Base-by-base conservation (phyloP, 176 grass and related monocot species). In the Miscanthus lutarioriparius region DNA sequence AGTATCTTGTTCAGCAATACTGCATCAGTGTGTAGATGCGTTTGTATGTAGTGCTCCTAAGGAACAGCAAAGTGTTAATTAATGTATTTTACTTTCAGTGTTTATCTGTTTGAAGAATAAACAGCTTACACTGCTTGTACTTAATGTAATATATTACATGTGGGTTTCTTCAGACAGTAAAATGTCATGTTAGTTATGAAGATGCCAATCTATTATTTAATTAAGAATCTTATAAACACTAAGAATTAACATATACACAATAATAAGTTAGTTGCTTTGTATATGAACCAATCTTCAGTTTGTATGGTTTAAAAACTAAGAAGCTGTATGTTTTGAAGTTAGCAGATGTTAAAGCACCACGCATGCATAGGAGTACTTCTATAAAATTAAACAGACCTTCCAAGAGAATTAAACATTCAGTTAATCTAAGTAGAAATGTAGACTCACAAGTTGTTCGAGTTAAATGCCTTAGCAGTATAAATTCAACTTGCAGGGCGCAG, bases 401-500 rank as follows among this genome's bases (percentile, higher is more conserved):
- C 12, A 70, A 25, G 10, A 38, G 39, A 80, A 75, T 30, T 74
- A 35, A 78, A 72, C 49, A 53, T 53, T 53, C 49, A 53, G 17
- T 19, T 20, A 19, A 82, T 82, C 23, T 41, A 23, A 59, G 70
- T 22, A 68, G 38, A 78, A 87, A 85, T 39, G 43, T 68, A 71
- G 22, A 37, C 30, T 80, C 66, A 82, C 78, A 35, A 47, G 58
- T 22, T 28, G 16, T 44, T 37, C 4, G 23, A 10, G 14, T 77
- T 44, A 62, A 61, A 77, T 39, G 75, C 53, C 58, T 69, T 38
- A 49, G 26, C 70, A 20, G 74, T 32, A 72, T 54, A 41, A 65
- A 25, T 74, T 68, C 67, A 93, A 89, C 39, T 91, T 8, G 48
- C 37, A 41, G 75, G n/a, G 36, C 59, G 65, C 80, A 98, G 83